Evolutionary conservation across 2,329 filamentous ascomycete species (phyloP).

Genomic region (Aspergillus quadricinctus): DNA sequence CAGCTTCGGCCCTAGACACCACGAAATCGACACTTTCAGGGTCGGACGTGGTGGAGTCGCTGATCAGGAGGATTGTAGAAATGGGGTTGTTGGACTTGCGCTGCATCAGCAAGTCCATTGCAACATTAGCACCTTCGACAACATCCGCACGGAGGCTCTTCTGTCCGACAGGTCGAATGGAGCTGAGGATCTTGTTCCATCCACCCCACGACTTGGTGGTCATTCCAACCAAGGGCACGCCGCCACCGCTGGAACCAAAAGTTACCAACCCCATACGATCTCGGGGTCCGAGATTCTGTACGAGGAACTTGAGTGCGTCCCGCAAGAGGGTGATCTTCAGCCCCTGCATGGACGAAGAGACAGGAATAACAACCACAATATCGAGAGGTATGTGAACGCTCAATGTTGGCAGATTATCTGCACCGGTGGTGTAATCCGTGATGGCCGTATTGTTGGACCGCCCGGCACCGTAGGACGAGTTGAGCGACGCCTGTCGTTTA

Average conservation of each 20-base stretch:
- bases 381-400: constrained; percentile 88
- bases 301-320: constrained; percentile 88
- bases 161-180: constrained; percentile 88
- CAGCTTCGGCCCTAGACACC: constrained; percentile 90
- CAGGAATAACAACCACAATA: constrained; percentile 91
- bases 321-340: constrained; percentile 93
- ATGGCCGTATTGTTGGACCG: constrained; percentile 83
- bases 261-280: constrained; percentile 97
- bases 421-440: constrained; percentile 79
- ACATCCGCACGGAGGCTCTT: constrained; percentile 96
- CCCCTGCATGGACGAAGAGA: constrained; percentile 99
- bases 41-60: constrained; percentile 92
- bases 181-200: constrained; percentile 80
- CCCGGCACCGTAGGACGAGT: constrained; percentile 74
- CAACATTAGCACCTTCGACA: constrained; percentile 94
- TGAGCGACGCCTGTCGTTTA: constrained; percentile 74
- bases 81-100: constrained; percentile 93
- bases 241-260: constrained; percentile 89
- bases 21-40: constrained; percentile 96
- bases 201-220: constrained; percentile 91
- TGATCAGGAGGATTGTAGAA: constrained; percentile 92
- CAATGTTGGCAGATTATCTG: constrained; percentile 52
- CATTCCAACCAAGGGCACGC: constrained; percentile 96
- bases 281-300: constrained; percentile 80
- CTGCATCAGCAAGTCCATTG: constrained; percentile 98